These are phyloP conservation scores for Aspergillus leporis DNA, from an alignment of 495 filamentous ascomycete species.

Conservation along the genomic window DNA sequence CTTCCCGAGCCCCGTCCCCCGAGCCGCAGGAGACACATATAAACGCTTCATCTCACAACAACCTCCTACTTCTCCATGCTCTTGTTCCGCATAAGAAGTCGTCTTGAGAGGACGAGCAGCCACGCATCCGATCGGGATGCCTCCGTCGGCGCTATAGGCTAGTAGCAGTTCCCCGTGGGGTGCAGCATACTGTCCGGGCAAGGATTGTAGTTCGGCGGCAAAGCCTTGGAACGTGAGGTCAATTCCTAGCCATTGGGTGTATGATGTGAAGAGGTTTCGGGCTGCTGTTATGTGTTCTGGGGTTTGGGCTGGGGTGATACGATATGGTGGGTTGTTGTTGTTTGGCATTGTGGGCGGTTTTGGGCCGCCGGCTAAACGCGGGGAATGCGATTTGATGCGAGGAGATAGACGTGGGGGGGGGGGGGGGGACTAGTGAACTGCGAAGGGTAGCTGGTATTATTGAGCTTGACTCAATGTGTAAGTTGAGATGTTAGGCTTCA, in stretches of 20 bases:
- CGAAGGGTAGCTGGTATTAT: too few species aligned
- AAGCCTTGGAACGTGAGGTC: constrained; percentile 63
- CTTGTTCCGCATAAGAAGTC: constrained; percentile 44
- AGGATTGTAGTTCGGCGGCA: constrained; percentile 45
- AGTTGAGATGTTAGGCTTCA: too few species aligned
- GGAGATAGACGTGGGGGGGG: too few species aligned
- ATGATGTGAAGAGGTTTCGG: constrained; percentile 48
- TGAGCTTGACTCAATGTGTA: too few species aligned
- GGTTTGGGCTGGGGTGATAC: constrained; percentile 17
- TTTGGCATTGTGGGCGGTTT: background rate
- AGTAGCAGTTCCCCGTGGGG: constrained; percentile 45
- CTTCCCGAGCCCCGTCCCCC: constrained; percentile 51
- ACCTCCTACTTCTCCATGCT: constrained; percentile 14
- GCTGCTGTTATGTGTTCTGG: constrained; percentile 17
- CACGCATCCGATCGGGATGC: constrained; percentile 50
- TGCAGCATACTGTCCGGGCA: constrained; percentile 56
- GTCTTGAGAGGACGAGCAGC: constrained; percentile 26
- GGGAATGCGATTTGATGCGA: background rate
- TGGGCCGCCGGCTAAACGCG: too few species aligned
- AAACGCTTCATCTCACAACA: constrained; percentile 64
- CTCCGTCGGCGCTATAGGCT: constrained; percentile 37
- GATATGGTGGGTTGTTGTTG: constrained; percentile 8
- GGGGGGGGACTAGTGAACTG: background rate
- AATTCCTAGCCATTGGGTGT: constrained; percentile 51
- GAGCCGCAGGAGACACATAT: constrained; percentile 46